Conservation (phyloP, 805 yeast species). For the Kazachstania bromeliacearum region DNA sequence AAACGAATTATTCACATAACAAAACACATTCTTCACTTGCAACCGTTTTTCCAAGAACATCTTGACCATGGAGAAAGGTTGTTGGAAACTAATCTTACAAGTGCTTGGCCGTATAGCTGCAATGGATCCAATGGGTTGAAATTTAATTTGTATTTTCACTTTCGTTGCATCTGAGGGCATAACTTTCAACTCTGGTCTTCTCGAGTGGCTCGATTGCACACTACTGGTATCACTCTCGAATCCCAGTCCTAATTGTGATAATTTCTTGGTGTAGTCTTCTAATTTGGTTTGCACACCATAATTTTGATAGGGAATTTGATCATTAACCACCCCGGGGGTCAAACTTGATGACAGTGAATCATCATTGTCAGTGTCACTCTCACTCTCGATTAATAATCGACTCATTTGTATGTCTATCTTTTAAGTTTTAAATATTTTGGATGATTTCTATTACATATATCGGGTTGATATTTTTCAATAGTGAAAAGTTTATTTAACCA, state of each 20-base stretch:
- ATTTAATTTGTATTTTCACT: constrained; percentile 19
- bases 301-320: too few relatives aligned
- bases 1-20: constrained; percentile 30
- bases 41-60: constrained; percentile 17
- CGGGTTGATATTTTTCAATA: too few relatives aligned
- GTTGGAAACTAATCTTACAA: constrained; percentile 22
- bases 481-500: too few relatives aligned
- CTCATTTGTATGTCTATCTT: constrained; percentile 18
- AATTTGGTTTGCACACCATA: constrained; percentile 15
- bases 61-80: constrained; percentile 21
- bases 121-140: constrained; percentile 27
- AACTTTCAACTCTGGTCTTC: too few relatives aligned
- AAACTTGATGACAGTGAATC: neutral
- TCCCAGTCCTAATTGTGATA: constrained; percentile 22
- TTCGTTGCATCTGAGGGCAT: neutral
- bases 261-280: constrained; percentile 20
- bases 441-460: too few relatives aligned
- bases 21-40: constrained; percentile 18
- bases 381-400: constrained; percentile 22
- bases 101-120: constrained; percentile 19
- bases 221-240: constrained; percentile 9
- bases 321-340: too few relatives aligned
- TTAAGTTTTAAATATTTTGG: too few relatives aligned
- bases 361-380: constrained; percentile 15
- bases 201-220: neutral